These are phyloP conservation scores for Cordyceps militaris DNA, from an alignment of 2,329 filamentous ascomycete species.

Conservation along the genomic window DNA sequence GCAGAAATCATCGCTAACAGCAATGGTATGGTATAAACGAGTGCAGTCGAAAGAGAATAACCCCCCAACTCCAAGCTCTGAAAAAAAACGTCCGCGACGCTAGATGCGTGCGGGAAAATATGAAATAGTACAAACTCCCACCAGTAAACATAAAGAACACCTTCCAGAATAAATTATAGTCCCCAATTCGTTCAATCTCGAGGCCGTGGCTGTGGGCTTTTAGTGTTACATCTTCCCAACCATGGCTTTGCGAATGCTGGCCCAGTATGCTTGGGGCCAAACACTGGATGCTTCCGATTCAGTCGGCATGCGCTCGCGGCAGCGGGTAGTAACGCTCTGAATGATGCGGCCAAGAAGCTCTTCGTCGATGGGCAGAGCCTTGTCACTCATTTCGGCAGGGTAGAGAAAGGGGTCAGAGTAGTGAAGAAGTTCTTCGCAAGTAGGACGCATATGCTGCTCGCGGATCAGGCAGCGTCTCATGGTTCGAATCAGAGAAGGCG, in stretches of 20 bases:
- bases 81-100: slow-evolving; percentile 19
- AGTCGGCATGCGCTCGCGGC: slow-evolving; percentile 50
- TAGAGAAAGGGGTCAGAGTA: slow-evolving; percentile 57
- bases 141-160: not conserved
- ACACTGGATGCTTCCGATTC: slow-evolving; percentile 48
- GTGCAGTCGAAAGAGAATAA: slow-evolving; percentile 18
- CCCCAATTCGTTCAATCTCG: slow-evolving; percentile 2
- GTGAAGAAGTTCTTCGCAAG: slow-evolving; percentile 54
- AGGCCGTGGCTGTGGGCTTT: not conserved
- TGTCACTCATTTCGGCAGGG: slow-evolving; percentile 49
- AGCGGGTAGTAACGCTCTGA: slow-evolving; percentile 54
- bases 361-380: slow-evolving; percentile 53
- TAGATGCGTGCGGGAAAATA: slow-evolving; percentile 16
- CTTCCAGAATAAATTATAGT: slow-evolving; percentile 2
- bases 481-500: slow-evolving; percentile 51
- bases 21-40: slow-evolving; percentile 16
- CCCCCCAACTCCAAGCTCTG: slow-evolving; percentile 27
- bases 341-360: slow-evolving; percentile 56
- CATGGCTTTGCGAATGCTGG: slow-evolving; percentile 48
- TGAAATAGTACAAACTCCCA: slow-evolving; percentile 17
- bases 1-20: slow-evolving; percentile 4
- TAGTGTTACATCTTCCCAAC: slow-evolving; percentile 23
- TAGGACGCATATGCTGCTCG: slow-evolving; percentile 55
- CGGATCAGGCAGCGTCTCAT: slow-evolving; percentile 57
- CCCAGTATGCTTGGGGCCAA: slow-evolving; percentile 58